Percentiles rank a stretch among this genome's conserved stretches.
Conservation (phyloP, 352 stramenopile species). For the Pythium diclinum region DNA sequence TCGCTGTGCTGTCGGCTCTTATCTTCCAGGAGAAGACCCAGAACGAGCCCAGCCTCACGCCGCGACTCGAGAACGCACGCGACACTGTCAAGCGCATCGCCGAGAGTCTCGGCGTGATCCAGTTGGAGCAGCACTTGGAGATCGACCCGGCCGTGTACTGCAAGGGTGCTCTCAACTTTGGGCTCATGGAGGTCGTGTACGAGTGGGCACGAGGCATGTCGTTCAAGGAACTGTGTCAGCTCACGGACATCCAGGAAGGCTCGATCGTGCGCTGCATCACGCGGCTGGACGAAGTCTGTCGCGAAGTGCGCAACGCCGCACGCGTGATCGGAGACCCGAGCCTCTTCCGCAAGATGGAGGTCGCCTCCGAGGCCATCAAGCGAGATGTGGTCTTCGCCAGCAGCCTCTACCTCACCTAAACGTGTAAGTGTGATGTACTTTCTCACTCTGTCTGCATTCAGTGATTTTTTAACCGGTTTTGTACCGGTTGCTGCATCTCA, state of each 20-base stretch:
- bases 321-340: conserved; percentile 93
- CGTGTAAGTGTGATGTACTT: background rate
- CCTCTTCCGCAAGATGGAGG: conserved; percentile 97
- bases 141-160: conserved; percentile 91
- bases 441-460: background rate
- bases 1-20: conserved; percentile 93
- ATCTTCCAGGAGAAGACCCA: conserved; percentile 96
- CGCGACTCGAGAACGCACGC: conserved; percentile 68
- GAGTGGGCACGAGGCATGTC: conserved; percentile 97
- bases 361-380: conserved; percentile 95
- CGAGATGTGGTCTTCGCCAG: conserved; percentile 97
- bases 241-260: conserved; percentile 97
- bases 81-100: conserved; percentile 88
- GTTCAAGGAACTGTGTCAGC: conserved; percentile 95
- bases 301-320: conserved; percentile 96
- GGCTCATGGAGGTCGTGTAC: conserved; percentile 94
- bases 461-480: too few relatives aligned
- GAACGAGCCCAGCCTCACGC: conserved; percentile 69
- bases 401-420: conserved; percentile 91
- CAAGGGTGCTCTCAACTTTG: conserved; percentile 94
- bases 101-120: conserved; percentile 75
- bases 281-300: conserved; percentile 96
- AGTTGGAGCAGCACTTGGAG: conserved; percentile 77
- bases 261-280: conserved; percentile 97
- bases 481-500: too few relatives aligned